These are phyloP conservation scores for Dichomitus squalens DNA, from an alignment of 1,284 basidiomycete species.

Conservation along the genomic window DNA sequence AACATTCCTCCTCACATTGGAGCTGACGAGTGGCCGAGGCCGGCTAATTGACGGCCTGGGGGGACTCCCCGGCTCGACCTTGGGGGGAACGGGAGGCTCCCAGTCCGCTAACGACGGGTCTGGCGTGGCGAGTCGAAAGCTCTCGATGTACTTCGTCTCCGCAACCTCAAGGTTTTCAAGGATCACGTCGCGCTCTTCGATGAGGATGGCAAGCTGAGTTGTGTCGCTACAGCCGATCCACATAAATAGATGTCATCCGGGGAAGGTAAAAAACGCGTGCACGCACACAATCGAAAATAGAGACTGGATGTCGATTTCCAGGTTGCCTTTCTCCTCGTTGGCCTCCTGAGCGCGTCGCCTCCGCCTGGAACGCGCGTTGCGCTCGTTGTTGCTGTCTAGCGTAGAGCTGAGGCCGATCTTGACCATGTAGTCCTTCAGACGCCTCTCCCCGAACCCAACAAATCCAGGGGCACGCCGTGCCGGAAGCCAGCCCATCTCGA, in stretches of 20 bases:
- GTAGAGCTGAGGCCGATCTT: slow-evolving; percentile 64
- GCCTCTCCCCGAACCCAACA: slow-evolving; percentile 71
- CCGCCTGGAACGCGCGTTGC: slow-evolving; percentile 26
- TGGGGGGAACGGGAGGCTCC: slow-evolving; percentile 34
- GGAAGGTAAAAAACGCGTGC: neutral
- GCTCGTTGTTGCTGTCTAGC: slow-evolving; percentile 38
- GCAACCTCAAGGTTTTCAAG: slow-evolving; percentile 77
- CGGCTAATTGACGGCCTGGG: slow-evolving; percentile 27
- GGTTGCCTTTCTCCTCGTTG: slow-evolving; percentile 43
- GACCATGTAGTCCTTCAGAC: slow-evolving; percentile 67
- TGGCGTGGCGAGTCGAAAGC: slow-evolving; percentile 71
- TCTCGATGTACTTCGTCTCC: slow-evolving; percentile 76
- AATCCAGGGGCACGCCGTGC: slow-evolving; percentile 60
- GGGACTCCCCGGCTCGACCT: slow-evolving; percentile 30
- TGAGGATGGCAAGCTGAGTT: slow-evolving; percentile 60
- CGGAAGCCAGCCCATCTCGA: slow-evolving; percentile 77
- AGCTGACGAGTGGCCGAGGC: slow-evolving; percentile 56
- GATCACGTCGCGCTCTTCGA: slow-evolving; percentile 72
- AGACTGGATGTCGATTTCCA: slow-evolving; percentile 67
- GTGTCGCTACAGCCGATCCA: slow-evolving; percentile 54
- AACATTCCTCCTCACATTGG: neutral
- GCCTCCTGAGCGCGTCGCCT: slow-evolving; percentile 40
- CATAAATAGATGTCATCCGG: no score
- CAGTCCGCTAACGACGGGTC: slow-evolving; percentile 50
- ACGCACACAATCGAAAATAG: slow-evolving; percentile 75